A percentile compares a stretch with the other conserved stretches of the same genome.
Evolutionary conservation across 352 stramenopile species (phyloP).

Genomic region (Phytophthora europaea): DNA sequence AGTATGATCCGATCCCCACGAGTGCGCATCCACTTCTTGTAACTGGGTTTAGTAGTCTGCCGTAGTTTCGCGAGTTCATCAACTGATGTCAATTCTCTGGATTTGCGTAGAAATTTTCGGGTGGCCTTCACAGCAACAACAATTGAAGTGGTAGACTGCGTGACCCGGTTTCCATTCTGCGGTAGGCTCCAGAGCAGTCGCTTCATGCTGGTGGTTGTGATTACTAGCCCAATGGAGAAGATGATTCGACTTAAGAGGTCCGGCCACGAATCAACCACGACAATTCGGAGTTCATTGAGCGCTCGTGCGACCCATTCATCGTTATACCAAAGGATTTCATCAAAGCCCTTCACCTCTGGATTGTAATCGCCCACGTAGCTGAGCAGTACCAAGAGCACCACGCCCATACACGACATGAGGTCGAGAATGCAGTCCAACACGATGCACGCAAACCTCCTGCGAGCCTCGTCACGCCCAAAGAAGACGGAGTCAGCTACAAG

Average conservation of each 20-base stretch:
- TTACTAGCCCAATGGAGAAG: slow-evolving; percentile 33
- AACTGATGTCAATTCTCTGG: not conserved
- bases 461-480: slow-evolving; percentile 16
- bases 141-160: slow-evolving; percentile 12
- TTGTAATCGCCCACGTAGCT: slow-evolving; percentile 30
- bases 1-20: not conserved
- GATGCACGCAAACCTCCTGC: slow-evolving; percentile 29
- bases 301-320: slow-evolving; percentile 40
- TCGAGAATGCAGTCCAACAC: slow-evolving; percentile 32
- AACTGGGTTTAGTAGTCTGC: not conserved
- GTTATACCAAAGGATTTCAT: slow-evolving; percentile 29
- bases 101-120: not conserved
- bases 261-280: slow-evolving; percentile 35
- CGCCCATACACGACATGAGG: slow-evolving; percentile 28
- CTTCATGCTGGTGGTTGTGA: slow-evolving; percentile 38
- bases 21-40: not conserved
- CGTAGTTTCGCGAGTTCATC: not conserved
- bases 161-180: slow-evolving; percentile 5
- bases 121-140: slow-evolving; percentile 4
- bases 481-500: slow-evolving; percentile 17
- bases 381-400: slow-evolving; percentile 19
- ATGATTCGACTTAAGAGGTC: slow-evolving; percentile 32
- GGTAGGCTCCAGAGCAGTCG: slow-evolving; percentile 19
- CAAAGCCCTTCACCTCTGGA: slow-evolving; percentile 19
- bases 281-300: slow-evolving; percentile 39